phyloP scores from a whole-genome alignment of 2,329 filamentous ascomycete species.

The Verticillium isaacii region DNA sequence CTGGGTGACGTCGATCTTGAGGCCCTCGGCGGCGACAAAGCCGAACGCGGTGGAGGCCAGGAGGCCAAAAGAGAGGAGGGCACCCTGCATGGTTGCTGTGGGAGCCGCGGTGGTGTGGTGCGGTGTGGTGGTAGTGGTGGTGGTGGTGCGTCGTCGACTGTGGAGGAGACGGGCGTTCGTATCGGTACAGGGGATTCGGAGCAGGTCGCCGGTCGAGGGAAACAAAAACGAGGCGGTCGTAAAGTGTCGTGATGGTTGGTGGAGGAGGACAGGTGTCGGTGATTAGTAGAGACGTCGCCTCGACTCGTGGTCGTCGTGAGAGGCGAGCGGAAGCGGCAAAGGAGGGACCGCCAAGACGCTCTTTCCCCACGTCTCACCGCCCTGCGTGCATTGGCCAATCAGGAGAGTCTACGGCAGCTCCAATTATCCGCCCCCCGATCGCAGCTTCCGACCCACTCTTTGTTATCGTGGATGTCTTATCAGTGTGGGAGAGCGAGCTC shows the following conservation, averaged over 20 bases:
- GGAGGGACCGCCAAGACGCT: not conserved
- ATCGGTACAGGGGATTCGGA: not conserved
- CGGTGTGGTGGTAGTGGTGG: not conserved
- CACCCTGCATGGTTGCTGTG: slow-evolving; percentile 40
- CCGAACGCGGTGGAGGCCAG: slow-evolving; percentile 47
- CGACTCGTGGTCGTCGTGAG: not conserved
- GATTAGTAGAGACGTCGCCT: not conserved
- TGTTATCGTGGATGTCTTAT: not conserved
- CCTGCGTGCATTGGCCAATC: not conserved
- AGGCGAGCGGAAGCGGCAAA: not conserved
- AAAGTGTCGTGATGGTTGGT: not conserved
- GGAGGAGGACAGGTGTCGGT: slow-evolving; percentile 1
- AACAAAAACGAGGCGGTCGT: not conserved
- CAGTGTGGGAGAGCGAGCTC: not conserved
- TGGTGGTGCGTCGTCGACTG: slow-evolving; percentile 2
- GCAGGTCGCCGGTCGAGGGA: slow-evolving; percentile 1
- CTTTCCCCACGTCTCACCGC: not conserved
- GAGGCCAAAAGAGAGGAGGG: slow-evolving; percentile 42
- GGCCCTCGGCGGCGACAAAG: slow-evolving; percentile 50
- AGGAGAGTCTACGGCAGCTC: not conserved
- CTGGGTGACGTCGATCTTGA: slow-evolving; percentile 74
- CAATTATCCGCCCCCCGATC: not conserved
- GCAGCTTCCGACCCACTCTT: not conserved
- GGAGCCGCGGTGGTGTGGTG: not conserved
- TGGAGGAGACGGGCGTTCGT: slow-evolving; percentile 3